These are phyloP conservation scores for Beta macrorhiza DNA, from an alignment of 179 eudicot genomes.

Conservation along the genomic window DNA sequence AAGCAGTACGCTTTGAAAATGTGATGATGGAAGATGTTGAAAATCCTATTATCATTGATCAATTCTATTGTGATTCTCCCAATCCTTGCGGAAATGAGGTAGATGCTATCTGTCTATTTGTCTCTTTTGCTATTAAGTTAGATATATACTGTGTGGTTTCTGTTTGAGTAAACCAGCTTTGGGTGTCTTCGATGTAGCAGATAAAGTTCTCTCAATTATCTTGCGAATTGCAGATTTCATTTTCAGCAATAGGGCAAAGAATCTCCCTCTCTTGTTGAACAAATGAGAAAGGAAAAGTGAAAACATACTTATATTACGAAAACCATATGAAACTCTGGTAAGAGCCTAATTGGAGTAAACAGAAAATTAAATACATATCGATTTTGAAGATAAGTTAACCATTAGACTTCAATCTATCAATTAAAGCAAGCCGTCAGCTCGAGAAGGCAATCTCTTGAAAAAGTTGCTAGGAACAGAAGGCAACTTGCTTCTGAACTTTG, in stretches of 20 bases:
- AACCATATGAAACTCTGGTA: constrained; percentile 4
- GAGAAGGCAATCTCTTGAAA: constrained; percentile 41
- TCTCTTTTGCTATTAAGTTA: constrained; percentile 1
- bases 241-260: not conserved
- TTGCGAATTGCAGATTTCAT: constrained; percentile 1
- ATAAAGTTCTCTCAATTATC: constrained; percentile 2
- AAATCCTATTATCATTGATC: constrained; percentile 82
- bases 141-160: not conserved
- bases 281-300: not conserved
- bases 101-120: not conserved
- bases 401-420: not conserved
- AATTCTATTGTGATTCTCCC: constrained; percentile 91
- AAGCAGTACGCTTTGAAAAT: constrained; percentile 62
- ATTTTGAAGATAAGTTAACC: not conserved
- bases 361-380: not conserved
- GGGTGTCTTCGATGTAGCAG: not conserved
- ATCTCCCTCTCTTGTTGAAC: constrained; percentile 1
- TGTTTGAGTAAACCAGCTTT: not conserved
- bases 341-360: constrained; percentile 16
- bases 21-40: constrained; percentile 73
- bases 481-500: constrained; percentile 37
- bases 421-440: constrained; percentile 43
- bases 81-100: constrained; percentile 67
- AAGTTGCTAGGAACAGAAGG: constrained; percentile 39
- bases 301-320: not conserved